Conservation (phyloP, 805 yeast species). For the Danielia oregonensis region DNA sequence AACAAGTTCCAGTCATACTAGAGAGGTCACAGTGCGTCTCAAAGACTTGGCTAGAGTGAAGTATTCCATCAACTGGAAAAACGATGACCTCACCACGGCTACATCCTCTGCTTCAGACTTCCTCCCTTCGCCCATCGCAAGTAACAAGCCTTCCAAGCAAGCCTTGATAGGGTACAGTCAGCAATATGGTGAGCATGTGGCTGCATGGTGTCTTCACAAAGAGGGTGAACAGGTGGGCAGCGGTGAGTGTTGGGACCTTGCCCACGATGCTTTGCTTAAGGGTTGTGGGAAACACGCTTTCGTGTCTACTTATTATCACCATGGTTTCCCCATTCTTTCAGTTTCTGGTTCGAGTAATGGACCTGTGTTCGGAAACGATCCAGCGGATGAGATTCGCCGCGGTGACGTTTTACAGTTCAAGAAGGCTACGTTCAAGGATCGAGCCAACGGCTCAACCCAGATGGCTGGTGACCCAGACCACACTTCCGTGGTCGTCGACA, state of each 20-base stretch:
- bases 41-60: constrained; percentile 38
- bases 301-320: constrained; percentile 43
- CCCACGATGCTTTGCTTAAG: constrained; percentile 48
- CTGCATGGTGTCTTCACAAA: constrained; percentile 50
- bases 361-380: constrained; percentile 14
- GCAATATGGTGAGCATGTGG: constrained; percentile 49
- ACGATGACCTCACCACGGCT: constrained; percentile 18
- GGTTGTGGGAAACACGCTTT: constrained; percentile 60
- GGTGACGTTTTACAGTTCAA: constrained; percentile 57
- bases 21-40: constrained; percentile 35
- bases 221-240: constrained; percentile 46
- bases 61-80: constrained; percentile 40
- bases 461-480: constrained; percentile 53
- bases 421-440: constrained; percentile 36
- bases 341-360: constrained; percentile 18
- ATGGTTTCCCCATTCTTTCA: constrained; percentile 42
- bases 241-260: constrained; percentile 64
- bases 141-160: constrained; percentile 25
- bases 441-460: constrained; percentile 29
- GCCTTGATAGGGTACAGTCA: constrained; percentile 31
- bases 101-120: constrained; percentile 27
- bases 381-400: constrained; percentile 40
- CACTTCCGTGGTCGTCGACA: constrained; percentile 36
- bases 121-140: constrained; percentile 41
- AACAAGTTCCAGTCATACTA: constrained; percentile 10